Percentiles rank a stretch among this genome's conserved stretches.
These are phyloP conservation scores for Prunus yedoensis DNA, from an alignment of 331 rosid genomes.

Conservation along the genomic window DNA sequence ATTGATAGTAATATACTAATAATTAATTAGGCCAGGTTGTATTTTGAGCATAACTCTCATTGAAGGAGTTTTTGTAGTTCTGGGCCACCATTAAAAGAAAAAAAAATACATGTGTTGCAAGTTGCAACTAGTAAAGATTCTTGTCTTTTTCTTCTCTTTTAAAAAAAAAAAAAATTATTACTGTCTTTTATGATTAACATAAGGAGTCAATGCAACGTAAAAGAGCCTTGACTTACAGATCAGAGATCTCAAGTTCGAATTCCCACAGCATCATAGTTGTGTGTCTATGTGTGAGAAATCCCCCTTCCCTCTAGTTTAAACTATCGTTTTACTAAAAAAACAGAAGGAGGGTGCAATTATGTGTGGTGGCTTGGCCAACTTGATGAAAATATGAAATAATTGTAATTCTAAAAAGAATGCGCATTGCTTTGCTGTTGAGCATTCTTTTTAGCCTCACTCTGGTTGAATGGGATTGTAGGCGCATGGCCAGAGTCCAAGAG, in stretches of 20 bases:
- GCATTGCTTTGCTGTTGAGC: conserved; percentile 7
- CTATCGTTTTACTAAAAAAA: no score
- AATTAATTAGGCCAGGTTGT: neutral
- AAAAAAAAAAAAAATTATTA: neutral
- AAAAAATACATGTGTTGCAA: conserved; percentile 2
- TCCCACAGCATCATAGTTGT: no score
- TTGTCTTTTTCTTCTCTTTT: neutral
- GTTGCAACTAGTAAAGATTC: conserved; percentile 15
- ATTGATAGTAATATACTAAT: neutral
- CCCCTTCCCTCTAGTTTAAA: no score
- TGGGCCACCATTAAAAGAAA: conserved; percentile 10
- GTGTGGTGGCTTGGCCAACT: neutral
- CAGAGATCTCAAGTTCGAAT: no score
- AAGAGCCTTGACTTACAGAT: no score
- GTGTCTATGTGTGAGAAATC: no score
- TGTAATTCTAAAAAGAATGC: neutral
- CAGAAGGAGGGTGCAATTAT: no score
- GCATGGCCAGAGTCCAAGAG: conserved; percentile 94
- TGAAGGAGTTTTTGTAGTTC: neutral
- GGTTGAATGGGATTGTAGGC: conserved; percentile 42
- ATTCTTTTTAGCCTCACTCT: conserved; percentile 29
- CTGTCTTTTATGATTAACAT: no score
- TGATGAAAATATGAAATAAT: neutral
- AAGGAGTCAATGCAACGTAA: no score
- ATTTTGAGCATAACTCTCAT: neutral